phyloP scores from a whole-genome alignment of 1,284 basidiomycete genomes.

The Abortiporus biennis region DNA sequence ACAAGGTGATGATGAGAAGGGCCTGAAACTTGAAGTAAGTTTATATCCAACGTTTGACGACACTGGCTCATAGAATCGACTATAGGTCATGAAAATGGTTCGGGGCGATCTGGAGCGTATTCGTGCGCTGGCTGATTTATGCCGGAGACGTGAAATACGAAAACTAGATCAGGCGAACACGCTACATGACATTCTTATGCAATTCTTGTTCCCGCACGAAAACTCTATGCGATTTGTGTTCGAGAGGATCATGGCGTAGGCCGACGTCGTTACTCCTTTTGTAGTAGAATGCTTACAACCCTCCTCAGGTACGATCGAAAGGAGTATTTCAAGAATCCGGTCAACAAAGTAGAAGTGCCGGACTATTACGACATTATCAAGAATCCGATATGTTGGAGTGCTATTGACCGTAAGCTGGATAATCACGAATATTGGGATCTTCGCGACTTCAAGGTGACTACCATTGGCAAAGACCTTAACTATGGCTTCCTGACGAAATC shows the following conservation, averaged over 20 bases:
- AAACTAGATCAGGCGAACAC: constrained; percentile 75
- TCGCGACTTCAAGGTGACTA: constrained; percentile 64
- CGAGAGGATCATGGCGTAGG: constrained; percentile 63
- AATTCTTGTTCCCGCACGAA: constrained; percentile 65
- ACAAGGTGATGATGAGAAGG: constrained; percentile 80
- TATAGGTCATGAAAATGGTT: constrained; percentile 65
- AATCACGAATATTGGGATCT: constrained; percentile 74
- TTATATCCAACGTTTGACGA: not conserved
- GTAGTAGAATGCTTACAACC: constrained; percentile 5
- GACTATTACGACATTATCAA: constrained; percentile 91
- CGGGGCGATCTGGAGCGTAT: constrained; percentile 77
- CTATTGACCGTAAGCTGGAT: constrained; percentile 78
- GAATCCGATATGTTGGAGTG: constrained; percentile 85
- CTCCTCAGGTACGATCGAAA: constrained; percentile 67
- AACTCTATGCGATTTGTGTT: constrained; percentile 58
- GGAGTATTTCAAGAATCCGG: constrained; percentile 76
- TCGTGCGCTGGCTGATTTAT: constrained; percentile 65
- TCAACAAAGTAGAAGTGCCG: constrained; percentile 76
- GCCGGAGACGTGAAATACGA: constrained; percentile 77
- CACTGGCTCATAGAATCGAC: constrained; percentile 5
- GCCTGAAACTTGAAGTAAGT: constrained; percentile 76
- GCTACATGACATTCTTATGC: constrained; percentile 63
- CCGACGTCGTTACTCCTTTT: constrained; percentile 2
- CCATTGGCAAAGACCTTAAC: not conserved
- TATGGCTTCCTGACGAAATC: not conserved